Evolutionary conservation across 2,329 filamentous ascomycete genomes (phyloP), one percentile per base, ranked within the genome.

Genomic region (Penicillium brevicompactum): DNA sequence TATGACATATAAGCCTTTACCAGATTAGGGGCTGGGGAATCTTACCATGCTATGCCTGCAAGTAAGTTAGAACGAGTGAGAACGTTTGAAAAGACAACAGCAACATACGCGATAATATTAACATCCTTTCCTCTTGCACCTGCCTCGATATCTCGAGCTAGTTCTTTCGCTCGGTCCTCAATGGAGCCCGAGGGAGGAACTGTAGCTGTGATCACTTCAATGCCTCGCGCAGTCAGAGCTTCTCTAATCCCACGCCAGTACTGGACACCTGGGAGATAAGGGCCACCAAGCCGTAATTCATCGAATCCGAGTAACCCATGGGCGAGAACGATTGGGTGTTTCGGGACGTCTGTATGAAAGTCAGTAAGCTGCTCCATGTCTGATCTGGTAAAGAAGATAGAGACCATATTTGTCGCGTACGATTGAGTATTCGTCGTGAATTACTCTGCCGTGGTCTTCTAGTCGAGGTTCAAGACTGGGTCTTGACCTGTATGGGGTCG

Each of bases 251-350:
- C 85, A 43, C 84, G 79, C 85, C 85, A 87, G 67, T 87, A 87
- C 51, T 85, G 80, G 21, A 87, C 76, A 0, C 83, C 82, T 0
- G 84, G 85, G 5, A 86, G 68, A 37, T 75, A 73, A 11, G 71
- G 70, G 1, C 84, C 84, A 2, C 77, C 82, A 5, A 85, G 73
- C 14, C 78, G 82, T 9, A 87, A 69, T 66, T 87, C 84, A 61
- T 86, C 83, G 67, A 87, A 87, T n/a, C 85, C 85, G 18, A 87
- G 73, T 10, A 87, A 76, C n/a, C 85, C 85, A 70, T 87, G 85
- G 4, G 85, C 85, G 9, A 87, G 81, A 46, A 87, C 80, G 49
- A 87, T 80, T 2, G 84, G 82, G 62, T 86, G 68, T 65, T 82
- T 82, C 41, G 79, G 82, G 8, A 74, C 70, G 48, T 71, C 71